Conservation (phyloP, 129 eudicot genomes). For the Deinandra increscens region DNA sequence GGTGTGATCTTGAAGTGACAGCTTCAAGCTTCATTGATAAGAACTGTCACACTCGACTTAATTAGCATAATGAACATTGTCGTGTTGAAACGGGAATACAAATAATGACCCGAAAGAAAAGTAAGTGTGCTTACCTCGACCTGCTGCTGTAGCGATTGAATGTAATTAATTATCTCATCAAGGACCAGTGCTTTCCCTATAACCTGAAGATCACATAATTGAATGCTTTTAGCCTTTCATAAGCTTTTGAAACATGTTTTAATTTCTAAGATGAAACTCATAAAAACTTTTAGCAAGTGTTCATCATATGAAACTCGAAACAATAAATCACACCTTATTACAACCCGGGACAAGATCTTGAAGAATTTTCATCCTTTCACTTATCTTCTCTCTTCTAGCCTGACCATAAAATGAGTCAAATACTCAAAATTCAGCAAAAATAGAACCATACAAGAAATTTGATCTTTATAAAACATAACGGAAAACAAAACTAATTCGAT, state of each 20-base stretch:
- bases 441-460: neutral
- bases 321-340: slow-evolving; percentile 55
- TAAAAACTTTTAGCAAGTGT: neutral
- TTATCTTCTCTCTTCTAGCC: slow-evolving; percentile 99
- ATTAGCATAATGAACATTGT: neutral
- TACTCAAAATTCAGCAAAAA: neutral
- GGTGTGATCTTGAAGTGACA: slow-evolving; percentile 65
- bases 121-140: slow-evolving; percentile 62
- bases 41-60: slow-evolving; percentile 48
- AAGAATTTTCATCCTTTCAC: slow-evolving; percentile 97
- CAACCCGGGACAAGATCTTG: slow-evolving; percentile 98
- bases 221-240: neutral
- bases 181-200: slow-evolving; percentile 97
- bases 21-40: slow-evolving; percentile 98
- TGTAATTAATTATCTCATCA: slow-evolving; percentile 93
- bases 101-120: neutral
- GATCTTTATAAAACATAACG: neutral
- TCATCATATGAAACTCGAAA: neutral
- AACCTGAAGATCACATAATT: slow-evolving; percentile 52
- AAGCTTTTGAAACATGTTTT: neutral
- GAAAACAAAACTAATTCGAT: neutral
- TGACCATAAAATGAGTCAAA: slow-evolving; percentile 29
- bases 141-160: slow-evolving; percentile 91
- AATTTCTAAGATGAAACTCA: neutral
- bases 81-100: neutral